phyloP scores from a whole-genome alignment of 164 flowering plant species.

The Brasenia schreberi region DNA sequence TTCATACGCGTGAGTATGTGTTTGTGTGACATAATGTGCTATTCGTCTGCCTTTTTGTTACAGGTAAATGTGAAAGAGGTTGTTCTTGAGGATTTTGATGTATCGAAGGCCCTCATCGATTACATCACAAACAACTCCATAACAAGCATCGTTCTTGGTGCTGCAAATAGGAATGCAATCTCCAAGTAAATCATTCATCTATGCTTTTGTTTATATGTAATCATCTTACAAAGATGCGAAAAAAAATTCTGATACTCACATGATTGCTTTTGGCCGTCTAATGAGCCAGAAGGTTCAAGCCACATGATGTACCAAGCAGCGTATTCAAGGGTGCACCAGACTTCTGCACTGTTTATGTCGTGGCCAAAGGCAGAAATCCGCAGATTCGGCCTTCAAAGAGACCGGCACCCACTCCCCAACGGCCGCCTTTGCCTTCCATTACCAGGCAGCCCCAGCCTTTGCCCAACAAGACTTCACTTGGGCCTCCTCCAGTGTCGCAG shows the following conservation, averaged over 20 bases:
- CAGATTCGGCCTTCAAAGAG: conserved; percentile 32
- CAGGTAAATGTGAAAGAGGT: conserved; percentile 54
- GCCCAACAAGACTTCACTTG: conserved; percentile 5
- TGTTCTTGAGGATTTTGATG: conserved; percentile 53
- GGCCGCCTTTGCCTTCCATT: conserved; percentile 13
- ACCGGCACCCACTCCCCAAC: conserved; percentile 11
- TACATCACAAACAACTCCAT: conserved; percentile 26
- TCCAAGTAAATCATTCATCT: conserved; percentile 19
- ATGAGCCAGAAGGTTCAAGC: conserved; percentile 34
- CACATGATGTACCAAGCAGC: conserved; percentile 31
- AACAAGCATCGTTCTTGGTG: conserved; percentile 50
- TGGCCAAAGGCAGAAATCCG: conserved; percentile 48
- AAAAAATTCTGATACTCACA: background rate
- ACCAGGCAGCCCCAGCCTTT: conserved; percentile 21
- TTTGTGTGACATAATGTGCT: background rate
- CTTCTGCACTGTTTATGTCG: conserved; percentile 61
- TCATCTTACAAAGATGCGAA: background rate
- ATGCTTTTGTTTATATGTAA: background rate
- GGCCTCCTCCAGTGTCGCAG: conserved; percentile 1
- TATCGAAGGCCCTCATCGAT: conserved; percentile 35
- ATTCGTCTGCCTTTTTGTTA: conserved; percentile 1
- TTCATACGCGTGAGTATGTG: too few species aligned
- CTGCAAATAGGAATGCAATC: conserved; percentile 41
- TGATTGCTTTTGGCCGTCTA: background rate
- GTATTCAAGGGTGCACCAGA: conserved; percentile 54